Conservation (phyloP, 179 eudicot genomes). For the Drosera spatulata region DNA sequence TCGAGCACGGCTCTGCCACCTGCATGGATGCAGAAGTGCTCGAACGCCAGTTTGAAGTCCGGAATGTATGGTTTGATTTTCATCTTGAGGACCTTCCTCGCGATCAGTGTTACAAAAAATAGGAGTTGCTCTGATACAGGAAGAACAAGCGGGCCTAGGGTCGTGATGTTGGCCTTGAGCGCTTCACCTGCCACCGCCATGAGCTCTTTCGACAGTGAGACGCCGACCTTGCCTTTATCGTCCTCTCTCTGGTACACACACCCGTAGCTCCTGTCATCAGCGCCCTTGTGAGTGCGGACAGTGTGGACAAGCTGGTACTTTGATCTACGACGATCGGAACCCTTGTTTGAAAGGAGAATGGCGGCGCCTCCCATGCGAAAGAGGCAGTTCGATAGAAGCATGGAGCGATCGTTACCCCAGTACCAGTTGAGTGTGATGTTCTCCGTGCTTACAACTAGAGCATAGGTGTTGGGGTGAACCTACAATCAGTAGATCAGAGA, state of each 20-base stretch:
- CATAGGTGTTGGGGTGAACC: conserved; percentile 12
- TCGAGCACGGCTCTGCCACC: conserved; percentile 19
- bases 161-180: conserved; percentile 8
- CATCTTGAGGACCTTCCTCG: conserved; percentile 9
- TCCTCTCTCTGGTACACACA: conserved; percentile 14
- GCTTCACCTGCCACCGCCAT: conserved; percentile 16
- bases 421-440: conserved; percentile 13
- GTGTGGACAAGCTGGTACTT: conserved; percentile 12
- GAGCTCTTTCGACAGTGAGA: conserved; percentile 2
- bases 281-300: conserved; percentile 14
- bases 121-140: conserved; percentile 13
- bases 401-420: conserved; percentile 11
- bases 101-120: conserved; percentile 6
- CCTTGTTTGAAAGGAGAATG: conserved; percentile 11
- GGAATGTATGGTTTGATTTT: conserved; percentile 18
- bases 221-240: background rate
- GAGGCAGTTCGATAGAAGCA: conserved; percentile 12
- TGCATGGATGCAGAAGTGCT: conserved; percentile 18
- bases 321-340: conserved; percentile 8
- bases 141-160: conserved; percentile 12
- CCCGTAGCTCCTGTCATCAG: conserved; percentile 4
- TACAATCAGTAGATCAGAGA: background rate
- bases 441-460: conserved; percentile 12
- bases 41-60: conserved; percentile 15
- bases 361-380: conserved; percentile 16